These are phyloP conservation scores for Closterium sp. DNA, from an alignment of 139 green algal genomes.

Conservation along the genomic window DNA sequence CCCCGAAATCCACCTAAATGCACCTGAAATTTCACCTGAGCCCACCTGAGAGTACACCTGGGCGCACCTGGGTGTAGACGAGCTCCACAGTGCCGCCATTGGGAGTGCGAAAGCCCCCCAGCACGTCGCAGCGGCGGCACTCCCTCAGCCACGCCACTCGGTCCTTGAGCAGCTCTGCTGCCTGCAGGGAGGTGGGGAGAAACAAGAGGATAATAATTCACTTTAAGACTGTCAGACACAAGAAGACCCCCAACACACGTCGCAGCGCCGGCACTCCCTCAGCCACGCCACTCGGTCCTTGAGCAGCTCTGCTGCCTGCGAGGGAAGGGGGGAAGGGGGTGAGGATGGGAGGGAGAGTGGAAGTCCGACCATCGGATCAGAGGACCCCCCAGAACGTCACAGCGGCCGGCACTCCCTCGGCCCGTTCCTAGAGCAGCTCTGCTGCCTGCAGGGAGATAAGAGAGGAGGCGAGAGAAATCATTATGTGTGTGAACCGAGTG, in stretches of 20 bases:
- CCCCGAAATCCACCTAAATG: background rate
- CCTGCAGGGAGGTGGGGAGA: background rate
- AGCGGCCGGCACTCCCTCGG: conserved; percentile 41
- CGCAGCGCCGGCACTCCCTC: background rate
- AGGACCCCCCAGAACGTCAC: conserved; percentile 40
- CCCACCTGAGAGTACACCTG: background rate
- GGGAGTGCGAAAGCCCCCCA: conserved; percentile 41
- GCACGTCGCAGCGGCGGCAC: conserved; percentile 44
- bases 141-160: conserved; percentile 26
- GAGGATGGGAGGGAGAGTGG: no score
- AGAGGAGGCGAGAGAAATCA: background rate
- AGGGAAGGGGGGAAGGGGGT: background rate
- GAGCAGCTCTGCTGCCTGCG: conserved; percentile 23
- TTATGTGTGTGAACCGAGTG: background rate
- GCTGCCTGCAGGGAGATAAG: background rate
- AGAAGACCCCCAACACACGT: no score
- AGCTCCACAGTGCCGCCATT: conserved; percentile 42
- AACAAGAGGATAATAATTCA: background rate
- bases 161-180: conserved; percentile 41
- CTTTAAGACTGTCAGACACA: no score
- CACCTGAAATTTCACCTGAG: background rate
- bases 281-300: background rate
- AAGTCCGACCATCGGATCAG: conserved; percentile 9
- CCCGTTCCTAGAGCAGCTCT: conserved; percentile 43
- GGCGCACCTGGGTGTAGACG: conserved; percentile 48